These are phyloP conservation scores for Pulveroboletus sp. DNA, from an alignment of 768 basidiomycete genomes.

Conservation along the genomic window DNA sequence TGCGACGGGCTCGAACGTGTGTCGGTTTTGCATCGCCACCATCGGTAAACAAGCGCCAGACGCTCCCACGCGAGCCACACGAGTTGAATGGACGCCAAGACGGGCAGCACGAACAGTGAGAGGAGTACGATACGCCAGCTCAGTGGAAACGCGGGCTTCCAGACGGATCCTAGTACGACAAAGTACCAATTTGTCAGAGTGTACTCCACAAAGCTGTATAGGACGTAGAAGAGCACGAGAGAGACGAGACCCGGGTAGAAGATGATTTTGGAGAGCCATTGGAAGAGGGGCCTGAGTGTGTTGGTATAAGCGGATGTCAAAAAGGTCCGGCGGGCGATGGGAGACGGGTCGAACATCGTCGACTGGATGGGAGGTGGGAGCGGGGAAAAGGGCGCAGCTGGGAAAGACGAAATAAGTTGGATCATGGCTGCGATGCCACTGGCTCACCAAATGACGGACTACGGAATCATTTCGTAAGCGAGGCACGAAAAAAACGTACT, in stretches of 20 bases:
- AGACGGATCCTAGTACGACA: background rate
- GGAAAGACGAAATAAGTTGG: no score
- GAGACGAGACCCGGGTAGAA: background rate
- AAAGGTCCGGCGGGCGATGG: background rate
- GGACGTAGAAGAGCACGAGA: background rate
- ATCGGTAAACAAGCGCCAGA: background rate
- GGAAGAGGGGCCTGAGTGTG: background rate
- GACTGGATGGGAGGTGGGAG: background rate
- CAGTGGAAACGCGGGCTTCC: constrained; percentile 17
- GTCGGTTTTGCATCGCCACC: background rate
- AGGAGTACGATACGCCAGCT: constrained; percentile 19
- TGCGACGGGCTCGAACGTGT: background rate
- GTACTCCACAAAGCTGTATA: constrained; percentile 12
- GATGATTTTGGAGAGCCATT: background rate
- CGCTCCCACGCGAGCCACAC: background rate
- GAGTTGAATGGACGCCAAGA: constrained; percentile 11
- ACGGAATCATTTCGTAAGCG: no score
- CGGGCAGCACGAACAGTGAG: constrained; percentile 11
- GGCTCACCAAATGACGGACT: no score
- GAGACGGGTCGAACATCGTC: background rate
- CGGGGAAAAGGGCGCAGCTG: no score
- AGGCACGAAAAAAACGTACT: no score
- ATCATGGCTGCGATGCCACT: no score
- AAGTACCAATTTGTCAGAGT: constrained; percentile 11
- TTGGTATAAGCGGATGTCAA: background rate